Base-by-base conservation (phyloP, 352 stramenopile genomes). In the Globisporangium nagaii region DNA sequence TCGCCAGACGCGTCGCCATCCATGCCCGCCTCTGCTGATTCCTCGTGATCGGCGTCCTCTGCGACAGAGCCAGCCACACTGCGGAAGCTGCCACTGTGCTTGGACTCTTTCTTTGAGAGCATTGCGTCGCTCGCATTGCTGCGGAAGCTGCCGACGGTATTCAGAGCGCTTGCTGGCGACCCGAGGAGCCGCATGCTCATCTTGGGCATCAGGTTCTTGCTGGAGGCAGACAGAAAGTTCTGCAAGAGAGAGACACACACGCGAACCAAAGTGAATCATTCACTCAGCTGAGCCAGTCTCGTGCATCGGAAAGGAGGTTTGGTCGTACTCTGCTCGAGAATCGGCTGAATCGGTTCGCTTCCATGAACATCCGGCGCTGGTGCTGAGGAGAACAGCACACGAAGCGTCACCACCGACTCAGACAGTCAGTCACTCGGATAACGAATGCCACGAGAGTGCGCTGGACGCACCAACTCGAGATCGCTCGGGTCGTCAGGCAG, bases 321-420 rank as follows among this genome's bases (percentile, higher is more conserved):
- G n/a, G n/a, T n/a, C n/a, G n/a, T 57, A 83, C 74, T 30, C 63
- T 70, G 44, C 64, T 77, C 0, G 74, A 83, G 31, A 76, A 63
- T 10, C 66, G 67, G 9, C 56, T 65, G 46, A 83, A 83, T 17
- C 70, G 67, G 45, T 85, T 81, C 19, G 74, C 74, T 37, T 83
- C 71, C 65, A 76, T 76, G 60, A 85, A 85, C 41, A 85, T 75
- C n/a, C 71, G 66, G 5, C 74, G 74, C 60, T 85, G 74, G 24
- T 85, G 71, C 73, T 81, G 44, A 11, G 15, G 19, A 11, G 8
- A 22, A n/a, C 0, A n/a, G 9, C 7, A 55, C 39, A 41, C 4
- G 19, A 24, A 0, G 12, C 3, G 13, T 42, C 1, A 42, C n/a
- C 36, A 42, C 45, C 1, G 13, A n/a, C 12, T 13, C 12, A 44